These are phyloP conservation scores for Luzula sylvatica DNA, from an alignment of 176 grass and related monocot species.

Conservation along the genomic window DNA sequence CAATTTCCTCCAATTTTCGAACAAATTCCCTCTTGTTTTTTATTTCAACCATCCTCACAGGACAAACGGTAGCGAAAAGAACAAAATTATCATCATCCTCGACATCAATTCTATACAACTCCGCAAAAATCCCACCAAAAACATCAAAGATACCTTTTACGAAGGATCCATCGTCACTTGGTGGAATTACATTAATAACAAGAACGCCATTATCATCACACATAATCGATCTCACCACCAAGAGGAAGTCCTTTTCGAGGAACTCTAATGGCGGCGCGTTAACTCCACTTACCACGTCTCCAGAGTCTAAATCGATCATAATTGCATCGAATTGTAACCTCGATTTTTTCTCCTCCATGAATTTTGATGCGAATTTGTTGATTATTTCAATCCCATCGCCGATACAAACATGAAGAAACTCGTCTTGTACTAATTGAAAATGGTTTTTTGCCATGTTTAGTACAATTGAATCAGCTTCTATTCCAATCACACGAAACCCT, in stretches of 20 bases:
- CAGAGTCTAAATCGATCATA: slow-evolving; percentile 74
- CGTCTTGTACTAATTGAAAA: slow-evolving; percentile 75
- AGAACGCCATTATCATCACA: slow-evolving; percentile 38
- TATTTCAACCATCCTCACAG: background rate
- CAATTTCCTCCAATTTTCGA: slow-evolving; percentile 29
- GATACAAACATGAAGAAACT: slow-evolving; percentile 34
- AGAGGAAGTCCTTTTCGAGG: slow-evolving; percentile 30
- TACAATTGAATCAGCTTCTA: slow-evolving; percentile 52
- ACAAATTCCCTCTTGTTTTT: slow-evolving; percentile 15
- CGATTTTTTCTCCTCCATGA: background rate
- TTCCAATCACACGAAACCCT: slow-evolving; percentile 45
- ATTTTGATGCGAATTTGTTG: slow-evolving; percentile 20
- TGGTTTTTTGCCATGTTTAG: slow-evolving; percentile 45
- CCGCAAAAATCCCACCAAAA: slow-evolving; percentile 39
- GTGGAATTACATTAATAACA: slow-evolving; percentile 67
- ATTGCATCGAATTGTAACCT: slow-evolving; percentile 35
- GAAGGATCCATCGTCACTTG: slow-evolving; percentile 38
- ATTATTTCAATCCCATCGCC: slow-evolving; percentile 61
- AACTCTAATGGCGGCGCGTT: slow-evolving; percentile 65
- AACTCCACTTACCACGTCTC: slow-evolving; percentile 47
- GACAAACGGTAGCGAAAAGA: slow-evolving; percentile 38
- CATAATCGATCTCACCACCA: slow-evolving; percentile 32
- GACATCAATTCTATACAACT: slow-evolving; percentile 67
- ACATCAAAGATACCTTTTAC: slow-evolving; percentile 40
- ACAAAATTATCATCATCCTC: slow-evolving; percentile 63